Evolutionary conservation across 805 yeast species (phyloP).

Genomic region (Saccharomycopsis guyanensis): DNA sequence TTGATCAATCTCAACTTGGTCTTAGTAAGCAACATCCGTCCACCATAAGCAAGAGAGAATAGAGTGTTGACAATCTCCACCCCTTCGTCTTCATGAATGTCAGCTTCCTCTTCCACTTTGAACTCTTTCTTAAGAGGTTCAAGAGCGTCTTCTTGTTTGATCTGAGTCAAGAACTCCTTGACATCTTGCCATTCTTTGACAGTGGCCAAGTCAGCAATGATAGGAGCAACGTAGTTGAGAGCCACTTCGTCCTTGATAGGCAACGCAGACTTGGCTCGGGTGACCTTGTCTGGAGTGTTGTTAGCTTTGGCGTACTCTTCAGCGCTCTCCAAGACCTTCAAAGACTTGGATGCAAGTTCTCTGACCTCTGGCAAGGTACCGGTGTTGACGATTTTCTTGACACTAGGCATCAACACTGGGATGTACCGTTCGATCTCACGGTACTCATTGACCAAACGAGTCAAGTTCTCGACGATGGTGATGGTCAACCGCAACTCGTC

Average conservation of each 20-base stretch:
- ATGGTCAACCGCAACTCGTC: slow-evolving; percentile 96
- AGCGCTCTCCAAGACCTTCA: slow-evolving; percentile 74
- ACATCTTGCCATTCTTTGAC: slow-evolving; percentile 66
- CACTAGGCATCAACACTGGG: slow-evolving; percentile 86
- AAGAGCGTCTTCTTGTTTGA: slow-evolving; percentile 24
- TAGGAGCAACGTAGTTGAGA: slow-evolving; percentile 42
- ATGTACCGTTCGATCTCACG: slow-evolving; percentile 83
- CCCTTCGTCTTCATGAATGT: slow-evolving; percentile 67
- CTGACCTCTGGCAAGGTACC: slow-evolving; percentile 97
- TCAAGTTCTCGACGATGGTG: slow-evolving; percentile 89
- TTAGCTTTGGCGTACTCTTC: slow-evolving; percentile 50
- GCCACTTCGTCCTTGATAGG: slow-evolving; percentile 30
- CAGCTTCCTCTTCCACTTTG: slow-evolving; percentile 46
- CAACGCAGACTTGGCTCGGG: slow-evolving; percentile 31
- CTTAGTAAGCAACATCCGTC: slow-evolving; percentile 92
- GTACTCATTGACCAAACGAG: slow-evolving; percentile 89
- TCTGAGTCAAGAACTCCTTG: slow-evolving; percentile 40
- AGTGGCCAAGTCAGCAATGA: slow-evolving; percentile 56
- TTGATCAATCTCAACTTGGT: slow-evolving; percentile 79
- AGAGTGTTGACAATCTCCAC: slow-evolving; percentile 88
- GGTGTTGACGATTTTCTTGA: slow-evolving; percentile 75
- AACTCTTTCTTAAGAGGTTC: slow-evolving; percentile 41
- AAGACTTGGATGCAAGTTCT: slow-evolving; percentile 83
- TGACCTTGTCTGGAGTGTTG: slow-evolving; percentile 53
- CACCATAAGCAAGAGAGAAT: slow-evolving; percentile 94